Base-by-base conservation (phyloP, 1,284 basidiomycete genomes). In the Ganoderma lingzhi region DNA sequence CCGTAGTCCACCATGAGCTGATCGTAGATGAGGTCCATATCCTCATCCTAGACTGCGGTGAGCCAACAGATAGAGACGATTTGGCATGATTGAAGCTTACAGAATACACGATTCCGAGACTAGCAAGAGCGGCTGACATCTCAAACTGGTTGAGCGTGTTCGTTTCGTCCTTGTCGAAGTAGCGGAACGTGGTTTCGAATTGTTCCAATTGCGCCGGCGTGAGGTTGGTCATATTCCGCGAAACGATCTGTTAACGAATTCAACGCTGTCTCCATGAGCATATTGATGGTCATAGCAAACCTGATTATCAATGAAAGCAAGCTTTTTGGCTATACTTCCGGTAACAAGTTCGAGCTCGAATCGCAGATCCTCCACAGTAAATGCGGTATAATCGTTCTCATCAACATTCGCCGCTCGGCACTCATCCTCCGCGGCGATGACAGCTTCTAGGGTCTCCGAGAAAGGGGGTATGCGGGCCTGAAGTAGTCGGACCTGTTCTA, bases 191-290 rank as follows among this genome's bases (percentile, higher is more conserved):
- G 77, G 93, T 91, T 80, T 99, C 97, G 75, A 99, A 99, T 79
- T 99, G 97, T 80, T 99, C 97, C 32, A 99, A 85, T 79, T 98
- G 96, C 2, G 96, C 96, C 0, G 98, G 96, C 0, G 97, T 98
- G 71, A 99, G 82, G 78, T 96, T 96, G 35, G 94, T 94, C 88
- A 95, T 92, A 71, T 95, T 95, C 60, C 94, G 86, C 6, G 97
- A 97, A 0, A 98, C 94, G 76, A 98, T 96, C 79, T 82, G 63
- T 10, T n/a, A 2, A 6, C 41, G 15, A 5, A 39, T 23, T 70
- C 17, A 74, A 45, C 23, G 23, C 23, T 35, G 28, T 39, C 19
- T 41, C 37, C 10, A 53, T n/a, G 37, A 28, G 8, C n/a, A 44
- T 6, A 9, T 28, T 8, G n/a, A n/a, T 39, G 42, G 68, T 28